Conservation (phyloP, 2,329 filamentous ascomycete genomes). For the Phyllosticta citriasiana region DNA sequence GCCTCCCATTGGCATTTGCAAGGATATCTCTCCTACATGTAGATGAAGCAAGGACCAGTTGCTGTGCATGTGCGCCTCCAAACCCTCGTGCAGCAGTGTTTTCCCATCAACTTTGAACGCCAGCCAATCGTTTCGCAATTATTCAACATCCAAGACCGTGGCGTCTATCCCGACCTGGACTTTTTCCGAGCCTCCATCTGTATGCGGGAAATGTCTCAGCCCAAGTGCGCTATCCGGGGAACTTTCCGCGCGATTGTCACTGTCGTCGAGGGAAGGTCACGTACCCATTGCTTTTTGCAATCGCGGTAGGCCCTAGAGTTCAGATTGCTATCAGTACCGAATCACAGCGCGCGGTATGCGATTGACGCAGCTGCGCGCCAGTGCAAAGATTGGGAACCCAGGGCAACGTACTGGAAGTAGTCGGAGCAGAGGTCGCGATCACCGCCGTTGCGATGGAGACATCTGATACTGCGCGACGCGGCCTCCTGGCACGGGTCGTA, state of each 20-base stretch:
- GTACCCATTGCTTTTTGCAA: constrained; percentile 91
- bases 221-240: not conserved
- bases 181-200: constrained; percentile 39
- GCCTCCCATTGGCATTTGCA: not conserved
- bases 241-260: constrained; percentile 11
- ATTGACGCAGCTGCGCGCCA: not conserved
- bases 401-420: constrained; percentile 74
- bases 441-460: constrained; percentile 77
- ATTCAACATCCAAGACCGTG: not conserved
- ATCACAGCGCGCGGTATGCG: not conserved
- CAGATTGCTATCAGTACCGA: not conserved
- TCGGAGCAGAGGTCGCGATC: constrained; percentile 85
- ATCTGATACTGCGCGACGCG: constrained; percentile 73
- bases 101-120: not conserved
- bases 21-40: not conserved
- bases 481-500: constrained; percentile 94
- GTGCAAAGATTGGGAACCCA: not conserved
- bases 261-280: constrained; percentile 18
- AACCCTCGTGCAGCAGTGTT: constrained; percentile 13
- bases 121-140: not conserved
- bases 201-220: not conserved
- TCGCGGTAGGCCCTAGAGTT: constrained; percentile 73
- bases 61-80: constrained; percentile 11
- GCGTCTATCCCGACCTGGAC: constrained; percentile 23
- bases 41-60: constrained; percentile 21